Percentiles rank a stretch among this genome's conserved stretches.
These are phyloP conservation scores for Effrenium voratum DNA, from an alignment of 73 alveolate species.

Conservation along the genomic window DNA sequence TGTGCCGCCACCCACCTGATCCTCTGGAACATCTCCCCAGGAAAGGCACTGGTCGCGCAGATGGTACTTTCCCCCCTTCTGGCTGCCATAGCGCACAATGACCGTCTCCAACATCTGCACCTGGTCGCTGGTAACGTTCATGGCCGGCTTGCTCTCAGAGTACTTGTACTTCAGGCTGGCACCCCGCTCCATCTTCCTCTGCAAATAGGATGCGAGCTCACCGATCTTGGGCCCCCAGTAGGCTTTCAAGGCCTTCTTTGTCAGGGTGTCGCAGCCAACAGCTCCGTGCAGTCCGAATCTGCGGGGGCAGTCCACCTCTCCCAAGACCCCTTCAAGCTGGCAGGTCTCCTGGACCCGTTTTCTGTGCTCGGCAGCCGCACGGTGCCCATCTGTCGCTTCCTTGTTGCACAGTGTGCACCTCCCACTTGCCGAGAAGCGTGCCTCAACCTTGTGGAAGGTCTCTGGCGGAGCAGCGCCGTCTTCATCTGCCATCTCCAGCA, in stretches of 20 bases:
- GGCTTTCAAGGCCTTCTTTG: background rate
- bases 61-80: background rate
- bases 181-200: background rate
- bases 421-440: background rate
- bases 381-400: background rate
- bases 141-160: background rate
- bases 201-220: background rate
- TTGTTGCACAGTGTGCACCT: background rate
- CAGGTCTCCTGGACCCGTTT: background rate
- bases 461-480: background rate
- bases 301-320: background rate
- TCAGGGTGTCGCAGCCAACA: background rate
- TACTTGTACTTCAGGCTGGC: background rate
- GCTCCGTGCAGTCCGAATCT: background rate
- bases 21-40: background rate
- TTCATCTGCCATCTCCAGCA: background rate
- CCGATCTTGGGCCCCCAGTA: background rate
- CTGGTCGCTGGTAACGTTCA: background rate
- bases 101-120: too few relatives aligned
- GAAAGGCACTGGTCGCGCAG: background rate
- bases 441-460: background rate
- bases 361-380: slow-evolving; percentile 1
- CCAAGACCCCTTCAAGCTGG: background rate
- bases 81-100: too few relatives aligned
- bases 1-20: too few relatives aligned